A percentile compares a stretch with the other conserved stretches of the same genome.
Conservation (phyloP, 1,284 basidiomycete genomes). For the Malassezia arunalokei region DNA sequence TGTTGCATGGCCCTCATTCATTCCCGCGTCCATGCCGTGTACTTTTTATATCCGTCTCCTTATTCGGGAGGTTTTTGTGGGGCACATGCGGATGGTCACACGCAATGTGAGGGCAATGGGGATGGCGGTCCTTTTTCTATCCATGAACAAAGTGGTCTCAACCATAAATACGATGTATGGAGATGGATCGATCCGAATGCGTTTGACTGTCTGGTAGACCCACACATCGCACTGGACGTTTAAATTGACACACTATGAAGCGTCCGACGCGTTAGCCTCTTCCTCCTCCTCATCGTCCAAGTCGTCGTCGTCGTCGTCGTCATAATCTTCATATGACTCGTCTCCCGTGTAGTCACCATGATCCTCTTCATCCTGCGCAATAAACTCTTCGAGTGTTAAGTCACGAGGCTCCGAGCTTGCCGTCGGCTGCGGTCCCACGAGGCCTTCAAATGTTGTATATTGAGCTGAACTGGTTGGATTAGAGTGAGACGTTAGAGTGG, state of each 20-base stretch:
- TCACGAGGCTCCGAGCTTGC: background rate
- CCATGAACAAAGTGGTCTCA: conserved; percentile 48
- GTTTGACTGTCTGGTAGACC: background rate
- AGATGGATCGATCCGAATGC: conserved; percentile 26
- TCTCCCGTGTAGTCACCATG: conserved; percentile 1
- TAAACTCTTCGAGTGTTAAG: conserved; percentile 11
- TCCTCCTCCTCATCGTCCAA: conserved; percentile 5
- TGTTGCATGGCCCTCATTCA: conserved; percentile 44
- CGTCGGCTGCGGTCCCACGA: conserved; percentile 4
- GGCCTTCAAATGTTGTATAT: conserved; percentile 15
- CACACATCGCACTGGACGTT: background rate
- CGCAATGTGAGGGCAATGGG: conserved; percentile 16
- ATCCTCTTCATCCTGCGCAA: conserved; percentile 2
- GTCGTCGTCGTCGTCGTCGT: conserved; percentile 10
- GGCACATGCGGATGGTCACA: conserved; percentile 1
- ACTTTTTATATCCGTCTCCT: conserved; percentile 31
- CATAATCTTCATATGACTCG: background rate
- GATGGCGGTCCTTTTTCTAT: conserved; percentile 43
- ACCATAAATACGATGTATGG: conserved; percentile 48
- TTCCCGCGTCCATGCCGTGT: conserved; percentile 30
- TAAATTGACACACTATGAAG: background rate
- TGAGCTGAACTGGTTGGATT: background rate
- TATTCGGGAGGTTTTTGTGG: conserved; percentile 38
- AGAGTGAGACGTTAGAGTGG: background rate
- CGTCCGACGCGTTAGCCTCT: conserved; percentile 1